Percentiles rank a stretch among this genome's conserved stretches.
These are phyloP conservation scores for Botrytis medusae DNA, from an alignment of 2,329 filamentous ascomycete species.

Conservation along the genomic window DNA sequence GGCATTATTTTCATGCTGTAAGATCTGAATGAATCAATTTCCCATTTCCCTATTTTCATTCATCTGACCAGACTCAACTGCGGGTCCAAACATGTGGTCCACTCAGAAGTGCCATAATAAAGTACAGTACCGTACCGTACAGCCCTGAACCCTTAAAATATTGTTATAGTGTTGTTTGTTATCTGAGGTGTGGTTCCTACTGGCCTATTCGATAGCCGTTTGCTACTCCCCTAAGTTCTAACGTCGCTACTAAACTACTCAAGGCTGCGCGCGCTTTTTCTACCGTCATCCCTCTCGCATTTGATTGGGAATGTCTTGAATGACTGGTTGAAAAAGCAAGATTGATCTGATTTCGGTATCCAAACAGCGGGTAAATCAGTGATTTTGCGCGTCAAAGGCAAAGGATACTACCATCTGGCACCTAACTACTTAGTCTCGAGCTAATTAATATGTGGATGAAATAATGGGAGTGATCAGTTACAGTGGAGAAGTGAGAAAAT, in stretches of 20 bases:
- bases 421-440: not conserved
- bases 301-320: not conserved
- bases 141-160: not conserved
- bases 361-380: conserved; percentile 7
- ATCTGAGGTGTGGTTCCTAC: not conserved
- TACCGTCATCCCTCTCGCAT: not conserved
- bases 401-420: not conserved
- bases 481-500: conserved; percentile 1
- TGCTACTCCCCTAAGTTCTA: not conserved
- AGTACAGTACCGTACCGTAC: not conserved
- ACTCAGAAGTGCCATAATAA: not conserved
- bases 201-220: not conserved
- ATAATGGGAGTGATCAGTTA: not conserved
- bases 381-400: conserved; percentile 13
- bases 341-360: not conserved
- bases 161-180: not conserved
- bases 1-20: conserved; percentile 10
- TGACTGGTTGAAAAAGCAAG: not conserved
- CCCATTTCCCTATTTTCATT: not conserved
- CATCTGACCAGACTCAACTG: conserved; percentile 19
- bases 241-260: not conserved
- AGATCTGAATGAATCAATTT: conserved; percentile 12
- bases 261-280: conserved; percentile 9
- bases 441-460: not conserved
- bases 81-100: conserved; percentile 12